Evolutionary conservation across 179 eudicot genomes (phyloP), one percentile per base, ranked within the genome.

Genomic region (Spinacia oleracea): DNA sequence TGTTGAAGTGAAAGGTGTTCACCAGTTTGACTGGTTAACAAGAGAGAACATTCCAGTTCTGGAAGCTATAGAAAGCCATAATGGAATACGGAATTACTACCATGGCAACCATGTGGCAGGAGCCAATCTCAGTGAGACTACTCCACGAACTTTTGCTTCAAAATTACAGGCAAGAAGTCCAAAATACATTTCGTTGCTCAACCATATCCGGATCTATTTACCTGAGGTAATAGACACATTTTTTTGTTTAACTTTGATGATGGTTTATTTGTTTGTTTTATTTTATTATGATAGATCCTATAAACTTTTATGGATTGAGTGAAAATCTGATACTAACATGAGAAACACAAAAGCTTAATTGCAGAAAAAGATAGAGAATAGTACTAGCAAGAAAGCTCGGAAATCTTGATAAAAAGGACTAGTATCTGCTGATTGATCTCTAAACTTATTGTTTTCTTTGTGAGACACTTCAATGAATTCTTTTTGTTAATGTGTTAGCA

Each of bases 1-100:
- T 73, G 85, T 96, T 77, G 98, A 96, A 83, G 99, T 96, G 35
- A 96, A 90, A 86, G 94, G 98, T 79, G 93, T 96, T 77, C 98
- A 94, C 84, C 99, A 96, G 79, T 96, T 96, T 89, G 98, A 96
- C 72, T 96, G 99, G 98, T 84, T 96, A 76, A 96, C 99, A 48
- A 89, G 97, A 84, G 97, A 96, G 83, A 96, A 96, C 84, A 92
- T 96, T 56, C 99, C 99, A 14, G 99, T 96, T 82, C 91, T 94
- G 74, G 98, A 96, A 92, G 99, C 98, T 84, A 92, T 94, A 31
- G 98, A 96, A 86, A 92, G 85, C 80, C 99, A 94, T 83, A 75
- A 84, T 84, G 96, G 87, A 62, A 87, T 96, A 65, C 77, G 96
- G 77, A 90, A 86, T 75, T 96, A 96, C 80, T 96, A 94, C 82